phyloP scores from a whole-genome alignment of 2,329 filamentous ascomycete species.

The Cladobotryum mycophilum region DNA sequence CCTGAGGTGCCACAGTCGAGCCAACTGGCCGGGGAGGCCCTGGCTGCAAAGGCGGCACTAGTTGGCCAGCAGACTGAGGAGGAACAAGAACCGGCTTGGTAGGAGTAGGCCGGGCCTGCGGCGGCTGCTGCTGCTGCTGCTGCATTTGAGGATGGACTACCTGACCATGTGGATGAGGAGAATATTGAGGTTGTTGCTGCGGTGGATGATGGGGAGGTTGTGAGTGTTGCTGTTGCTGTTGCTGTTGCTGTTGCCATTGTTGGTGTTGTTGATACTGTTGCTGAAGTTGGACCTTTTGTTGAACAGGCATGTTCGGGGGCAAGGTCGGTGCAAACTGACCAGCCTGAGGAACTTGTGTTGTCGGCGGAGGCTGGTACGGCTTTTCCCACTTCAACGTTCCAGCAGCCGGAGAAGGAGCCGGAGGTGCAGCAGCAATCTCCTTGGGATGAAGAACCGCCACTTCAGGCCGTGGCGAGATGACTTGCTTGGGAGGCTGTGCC shows the following conservation, averaged over 20 bases:
- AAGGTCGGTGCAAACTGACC: slow-evolving; percentile 21
- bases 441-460: slow-evolving; percentile 19
- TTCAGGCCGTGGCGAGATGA: slow-evolving; percentile 30
- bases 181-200: slow-evolving; percentile 15
- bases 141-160: slow-evolving; percentile 16
- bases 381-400: slow-evolving; percentile 35
- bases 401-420: slow-evolving; percentile 18
- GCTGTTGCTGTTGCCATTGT: slow-evolving; percentile 16
- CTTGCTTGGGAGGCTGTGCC: slow-evolving; percentile 24
- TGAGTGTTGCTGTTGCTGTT: slow-evolving; percentile 16
- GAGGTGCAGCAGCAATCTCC: slow-evolving; percentile 18
- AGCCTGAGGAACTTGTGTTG: slow-evolving; percentile 19
- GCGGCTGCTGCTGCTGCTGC: slow-evolving; percentile 19
- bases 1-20: slow-evolving; percentile 20
- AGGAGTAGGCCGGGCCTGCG: slow-evolving; percentile 17
- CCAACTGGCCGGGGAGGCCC: slow-evolving; percentile 23
- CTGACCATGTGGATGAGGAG: slow-evolving; percentile 13
- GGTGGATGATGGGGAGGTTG: slow-evolving; percentile 16
- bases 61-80: slow-evolving; percentile 30
- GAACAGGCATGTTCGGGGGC: slow-evolving; percentile 17
- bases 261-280: slow-evolving; percentile 15
- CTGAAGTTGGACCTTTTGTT: slow-evolving; percentile 16
- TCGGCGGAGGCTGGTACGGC: slow-evolving; percentile 32
- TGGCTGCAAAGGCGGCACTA: slow-evolving; percentile 30
- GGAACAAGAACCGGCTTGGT: slow-evolving; percentile 27